Conservation (phyloP, 164 flowering plant species). For the Dillenia suffruticosa region DNA sequence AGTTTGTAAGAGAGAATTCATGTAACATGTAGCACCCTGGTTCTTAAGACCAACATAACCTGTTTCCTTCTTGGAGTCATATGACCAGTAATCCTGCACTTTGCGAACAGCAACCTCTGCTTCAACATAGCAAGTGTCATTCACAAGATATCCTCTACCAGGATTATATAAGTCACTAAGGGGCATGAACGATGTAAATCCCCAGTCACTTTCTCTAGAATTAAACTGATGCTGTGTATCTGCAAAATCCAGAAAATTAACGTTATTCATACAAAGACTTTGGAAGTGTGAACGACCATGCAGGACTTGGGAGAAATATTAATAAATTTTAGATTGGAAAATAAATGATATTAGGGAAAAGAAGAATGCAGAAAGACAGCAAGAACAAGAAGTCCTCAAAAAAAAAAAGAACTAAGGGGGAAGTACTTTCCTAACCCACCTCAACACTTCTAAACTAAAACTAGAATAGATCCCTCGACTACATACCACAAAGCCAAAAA, state of each 20-base stretch:
- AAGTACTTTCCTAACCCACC: too few relatives aligned
- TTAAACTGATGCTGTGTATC: constrained; percentile 89
- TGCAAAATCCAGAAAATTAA: constrained; percentile 20
- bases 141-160: constrained; percentile 64
- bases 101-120: constrained; percentile 83
- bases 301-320: too few relatives aligned
- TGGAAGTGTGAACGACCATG: too few relatives aligned
- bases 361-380: too few relatives aligned
- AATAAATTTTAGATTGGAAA: too few relatives aligned
- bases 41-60: constrained; percentile 94
- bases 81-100: constrained; percentile 72
- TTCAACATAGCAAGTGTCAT: constrained; percentile 64
- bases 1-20: constrained; percentile 92
- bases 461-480: too few relatives aligned
- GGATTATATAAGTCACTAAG: constrained; percentile 82
- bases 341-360: too few relatives aligned
- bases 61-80: constrained; percentile 95
- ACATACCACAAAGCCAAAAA: too few relatives aligned
- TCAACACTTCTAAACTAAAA: too few relatives aligned
- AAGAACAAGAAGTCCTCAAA: too few relatives aligned
- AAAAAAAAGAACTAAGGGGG: too few relatives aligned
- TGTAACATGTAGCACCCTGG: constrained; percentile 98
- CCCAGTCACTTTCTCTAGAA: constrained; percentile 91
- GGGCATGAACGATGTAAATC: constrained; percentile 92
- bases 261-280: too few relatives aligned